Percentiles rank a stretch among this genome's conserved stretches.
These are phyloP conservation scores for Neotropicomus parvogracilis DNA, from an alignment of 1,284 basidiomycete genomes.

Conservation along the genomic window DNA sequence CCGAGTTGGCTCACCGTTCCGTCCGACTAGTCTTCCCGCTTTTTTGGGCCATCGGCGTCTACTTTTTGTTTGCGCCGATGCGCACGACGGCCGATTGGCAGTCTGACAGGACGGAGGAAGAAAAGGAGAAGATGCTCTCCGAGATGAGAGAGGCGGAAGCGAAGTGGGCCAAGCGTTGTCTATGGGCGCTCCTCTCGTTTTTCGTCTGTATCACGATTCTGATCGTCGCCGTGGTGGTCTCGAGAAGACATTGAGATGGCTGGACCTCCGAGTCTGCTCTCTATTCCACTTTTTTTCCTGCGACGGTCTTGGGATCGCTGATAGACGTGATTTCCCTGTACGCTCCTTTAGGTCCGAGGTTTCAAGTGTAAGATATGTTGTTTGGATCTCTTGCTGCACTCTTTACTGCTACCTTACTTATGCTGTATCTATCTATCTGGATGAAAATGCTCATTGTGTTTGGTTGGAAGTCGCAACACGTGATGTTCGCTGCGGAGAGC, in stretches of 20 bases:
- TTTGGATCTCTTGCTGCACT: not conserved
- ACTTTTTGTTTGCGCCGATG: conserved; percentile 39
- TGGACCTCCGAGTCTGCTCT: conserved; percentile 7
- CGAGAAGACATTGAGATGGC: conserved; percentile 17
- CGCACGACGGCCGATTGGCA: conserved; percentile 39
- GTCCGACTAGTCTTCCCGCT: conserved; percentile 39
- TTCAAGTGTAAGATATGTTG: conserved; percentile 10
- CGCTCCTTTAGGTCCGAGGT: conserved; percentile 10
- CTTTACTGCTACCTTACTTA: conserved; percentile 12
- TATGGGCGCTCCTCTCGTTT: conserved; percentile 32
- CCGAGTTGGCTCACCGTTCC: not conserved
- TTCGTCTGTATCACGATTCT: conserved; percentile 25
- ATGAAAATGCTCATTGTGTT: too few relatives aligned
- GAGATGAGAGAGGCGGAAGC: conserved; percentile 36
- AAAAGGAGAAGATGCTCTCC: conserved; percentile 35
- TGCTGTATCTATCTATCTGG: conserved; percentile 10
- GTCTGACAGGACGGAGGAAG: conserved; percentile 35
- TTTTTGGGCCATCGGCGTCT: conserved; percentile 41
- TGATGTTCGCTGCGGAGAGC: not conserved
- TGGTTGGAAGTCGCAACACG: too few relatives aligned
- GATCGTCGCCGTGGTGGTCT: conserved; percentile 22
- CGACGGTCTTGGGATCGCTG: not conserved
- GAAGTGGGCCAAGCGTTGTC: conserved; percentile 43
- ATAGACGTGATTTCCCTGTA: conserved; percentile 2
- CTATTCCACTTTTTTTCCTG: too few relatives aligned